Percentiles rank a stretch among this genome's conserved stretches.
Conservation (phyloP, 805 yeast genomes). For the Metschnikowia hibisci region DNA sequence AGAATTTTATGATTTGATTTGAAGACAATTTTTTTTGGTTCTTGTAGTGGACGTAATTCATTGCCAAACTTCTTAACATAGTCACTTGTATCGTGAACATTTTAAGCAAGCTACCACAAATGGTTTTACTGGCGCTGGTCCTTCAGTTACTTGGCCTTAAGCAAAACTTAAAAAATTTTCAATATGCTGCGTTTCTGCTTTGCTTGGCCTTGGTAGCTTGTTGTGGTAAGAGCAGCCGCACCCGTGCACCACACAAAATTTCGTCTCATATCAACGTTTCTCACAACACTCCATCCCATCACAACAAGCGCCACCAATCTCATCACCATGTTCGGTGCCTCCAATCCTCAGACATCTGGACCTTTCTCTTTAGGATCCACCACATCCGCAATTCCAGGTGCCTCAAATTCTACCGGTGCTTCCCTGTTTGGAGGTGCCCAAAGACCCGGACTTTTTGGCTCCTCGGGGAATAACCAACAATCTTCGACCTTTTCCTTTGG, state of each 20-base stretch:
- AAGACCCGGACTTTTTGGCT: constrained; percentile 14
- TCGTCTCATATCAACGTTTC: constrained; percentile 5
- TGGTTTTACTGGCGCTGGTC: too few relatives aligned
- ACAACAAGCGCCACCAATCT: background rate
- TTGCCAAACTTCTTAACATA: too few relatives aligned
- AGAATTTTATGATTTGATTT: background rate
- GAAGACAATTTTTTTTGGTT: background rate
- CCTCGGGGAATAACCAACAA: background rate
- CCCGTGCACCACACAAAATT: constrained; percentile 7
- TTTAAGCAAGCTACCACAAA: too few relatives aligned
- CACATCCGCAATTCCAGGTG: constrained; percentile 5
- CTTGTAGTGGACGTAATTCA: background rate
- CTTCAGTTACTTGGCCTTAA: too few relatives aligned
- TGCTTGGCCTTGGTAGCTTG: too few relatives aligned
- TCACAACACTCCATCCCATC: constrained; percentile 1
- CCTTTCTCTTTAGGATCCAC: constrained; percentile 12
- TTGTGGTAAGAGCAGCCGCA: background rate
- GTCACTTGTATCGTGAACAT: too few relatives aligned
- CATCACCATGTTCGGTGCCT: constrained; percentile 15
- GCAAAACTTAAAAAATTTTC: too few relatives aligned
- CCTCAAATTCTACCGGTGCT: constrained; percentile 7
- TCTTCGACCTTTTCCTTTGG: background rate
- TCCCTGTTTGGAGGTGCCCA: constrained; percentile 11
- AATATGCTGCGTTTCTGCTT: too few relatives aligned
- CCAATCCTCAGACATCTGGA: constrained; percentile 6